Evolutionary conservation across 805 yeast genomes (phyloP), one percentile per base, ranked within the genome.

Genomic region (Candida orba): DNA sequence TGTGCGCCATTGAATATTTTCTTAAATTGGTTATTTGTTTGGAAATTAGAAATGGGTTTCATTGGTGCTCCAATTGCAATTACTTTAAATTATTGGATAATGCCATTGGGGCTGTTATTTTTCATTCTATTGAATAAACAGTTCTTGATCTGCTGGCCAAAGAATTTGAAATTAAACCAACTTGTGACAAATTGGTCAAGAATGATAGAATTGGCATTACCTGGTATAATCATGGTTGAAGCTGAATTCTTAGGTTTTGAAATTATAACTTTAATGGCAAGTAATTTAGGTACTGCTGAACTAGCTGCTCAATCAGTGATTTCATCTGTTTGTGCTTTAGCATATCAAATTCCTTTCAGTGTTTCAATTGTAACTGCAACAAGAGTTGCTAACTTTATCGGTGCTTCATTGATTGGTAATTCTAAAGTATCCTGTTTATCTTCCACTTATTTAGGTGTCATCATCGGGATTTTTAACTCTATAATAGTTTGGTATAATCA

Each of bases 241-340:
- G 81, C 87, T 14, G 91, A 84, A 58, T 82, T 80, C 59, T 57
- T 81, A 37, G 86, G 90, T 0, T 84, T 81, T 62, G 93, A 84
- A 57, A 62, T 81, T 25, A 66, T 84, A 66, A 82, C 91, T 0
- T 63, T 84, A 40, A 75, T 82, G 39, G 76, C 90, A 13, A 74
- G 88, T 1, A 75, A 76, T 48, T 76, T 84, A 53, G 91, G 91
- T 8, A 79, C 87, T 2, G 69, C 73, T 4, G 76, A 76, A 32
- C 62, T 84, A 44, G 91, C 91, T 1, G 84, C 87, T 0, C 91
- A 84, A 61, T 76, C 87, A 2, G 81, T 85, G 6, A 73, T 81
- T 14, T 75, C 89, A 0, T 78, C 87, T 0, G 64, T 81, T 18
- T 79, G 83, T 4, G 75, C 84, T 1, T 61, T 84, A 41, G 65